Conservation (phyloP, 805 yeast species). For the Hermanozyma aechmeae region DNA sequence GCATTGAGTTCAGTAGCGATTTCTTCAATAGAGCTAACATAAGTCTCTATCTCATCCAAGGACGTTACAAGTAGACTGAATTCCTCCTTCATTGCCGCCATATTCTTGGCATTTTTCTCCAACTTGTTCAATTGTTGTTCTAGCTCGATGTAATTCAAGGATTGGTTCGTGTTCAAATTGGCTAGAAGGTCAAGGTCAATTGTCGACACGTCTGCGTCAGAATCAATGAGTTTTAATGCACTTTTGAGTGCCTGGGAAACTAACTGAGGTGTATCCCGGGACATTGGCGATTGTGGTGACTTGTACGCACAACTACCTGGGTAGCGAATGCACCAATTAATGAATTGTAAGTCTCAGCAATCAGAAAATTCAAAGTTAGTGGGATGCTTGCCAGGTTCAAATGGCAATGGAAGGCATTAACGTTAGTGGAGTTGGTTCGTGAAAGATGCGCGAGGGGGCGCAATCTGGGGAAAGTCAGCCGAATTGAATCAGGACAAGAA, state of each 20-base stretch:
- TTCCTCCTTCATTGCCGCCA: conserved; percentile 11
- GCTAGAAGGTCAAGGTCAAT: conserved; percentile 41
- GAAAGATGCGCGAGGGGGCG: no score
- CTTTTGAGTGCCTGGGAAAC: conserved; percentile 20
- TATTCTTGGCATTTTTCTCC: conserved; percentile 29
- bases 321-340: no score
- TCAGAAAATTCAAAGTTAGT: no score
- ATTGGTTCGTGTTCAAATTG: conserved; percentile 49
- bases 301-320: no score
- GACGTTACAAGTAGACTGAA: background rate
- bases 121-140: conserved; percentile 31
- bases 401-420: no score
- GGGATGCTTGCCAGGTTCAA: no score
- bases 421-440: no score
- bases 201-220: conserved; percentile 33
- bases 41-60: conserved; percentile 20
- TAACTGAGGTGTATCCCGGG: conserved; percentile 21
- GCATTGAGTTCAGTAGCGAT: conserved; percentile 51
- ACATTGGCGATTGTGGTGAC: no score
- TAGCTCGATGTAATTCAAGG: conserved; percentile 39
- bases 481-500: no score
- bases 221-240: conserved; percentile 23
- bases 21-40: conserved; percentile 32
- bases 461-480: no score
- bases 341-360: no score